Percentiles rank a stretch among this genome's conserved stretches.
Conservation (phyloP, 139 green algal genomes). For the Edaphochlamys debaryana region DNA sequence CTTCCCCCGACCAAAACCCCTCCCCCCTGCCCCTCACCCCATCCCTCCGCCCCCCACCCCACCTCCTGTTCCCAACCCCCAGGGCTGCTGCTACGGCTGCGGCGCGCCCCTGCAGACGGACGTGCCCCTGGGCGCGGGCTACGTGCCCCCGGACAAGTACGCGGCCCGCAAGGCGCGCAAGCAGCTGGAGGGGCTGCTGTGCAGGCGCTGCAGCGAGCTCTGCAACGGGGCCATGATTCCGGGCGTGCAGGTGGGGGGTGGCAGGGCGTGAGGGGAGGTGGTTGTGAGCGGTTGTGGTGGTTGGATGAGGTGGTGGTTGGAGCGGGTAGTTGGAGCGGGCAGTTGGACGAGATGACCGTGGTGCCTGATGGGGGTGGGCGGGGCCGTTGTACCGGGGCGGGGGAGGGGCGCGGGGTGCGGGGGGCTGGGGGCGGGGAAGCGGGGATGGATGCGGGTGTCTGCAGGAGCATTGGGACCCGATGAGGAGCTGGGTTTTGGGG, state of each 20-base stretch:
- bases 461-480: too few relatives aligned
- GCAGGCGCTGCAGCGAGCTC: constrained; percentile 80
- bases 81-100: constrained; percentile 87
- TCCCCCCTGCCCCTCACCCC: not conserved
- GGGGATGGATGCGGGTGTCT: too few relatives aligned
- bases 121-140: constrained; percentile 63
- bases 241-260: constrained; percentile 63
- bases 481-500: too few relatives aligned
- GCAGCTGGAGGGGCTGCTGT: constrained; percentile 82
- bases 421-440: too few relatives aligned
- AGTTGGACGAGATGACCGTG: too few relatives aligned
- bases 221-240: constrained; percentile 88
- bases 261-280: not conserved
- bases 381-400: too few relatives aligned
- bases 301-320: too few relatives aligned
- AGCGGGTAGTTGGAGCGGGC: too few relatives aligned
- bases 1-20: not conserved
- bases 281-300: not conserved
- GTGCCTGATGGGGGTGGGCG: too few relatives aligned
- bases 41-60: not conserved
- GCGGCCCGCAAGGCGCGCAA: constrained; percentile 51
- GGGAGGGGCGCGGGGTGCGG: too few relatives aligned
- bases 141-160: constrained; percentile 74
- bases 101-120: constrained; percentile 73
- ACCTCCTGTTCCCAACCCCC: not conserved